phyloP scores from a whole-genome alignment of 2,329 filamentous ascomycete genomes.

The Aureobasidium sp. region DNA sequence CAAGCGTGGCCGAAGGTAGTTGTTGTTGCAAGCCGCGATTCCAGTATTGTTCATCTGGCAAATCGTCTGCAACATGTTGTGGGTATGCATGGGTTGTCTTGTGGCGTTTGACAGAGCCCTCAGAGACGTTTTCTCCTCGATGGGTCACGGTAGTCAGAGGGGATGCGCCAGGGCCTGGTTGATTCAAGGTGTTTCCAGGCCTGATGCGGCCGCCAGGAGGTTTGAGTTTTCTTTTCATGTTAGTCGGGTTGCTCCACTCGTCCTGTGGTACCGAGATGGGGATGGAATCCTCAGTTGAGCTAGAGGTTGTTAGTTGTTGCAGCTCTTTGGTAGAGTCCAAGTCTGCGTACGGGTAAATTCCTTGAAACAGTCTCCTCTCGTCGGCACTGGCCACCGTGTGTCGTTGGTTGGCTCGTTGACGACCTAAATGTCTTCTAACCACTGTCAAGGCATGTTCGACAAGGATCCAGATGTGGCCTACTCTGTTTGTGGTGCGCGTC shows the following conservation, averaged over 20 bases:
- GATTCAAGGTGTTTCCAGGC: neutral
- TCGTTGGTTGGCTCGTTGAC: neutral
- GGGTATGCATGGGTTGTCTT: neutral
- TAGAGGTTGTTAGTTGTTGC: neutral
- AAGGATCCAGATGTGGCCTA: neutral
- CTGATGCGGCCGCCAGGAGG: neutral
- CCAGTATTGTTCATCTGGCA: neutral
- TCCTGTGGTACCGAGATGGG: neutral
- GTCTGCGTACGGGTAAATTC: neutral
- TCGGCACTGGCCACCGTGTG: neutral
- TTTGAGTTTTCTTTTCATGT: neutral
- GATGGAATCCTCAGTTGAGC: neutral
- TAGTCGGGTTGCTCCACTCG: neutral
- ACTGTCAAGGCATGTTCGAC: neutral
- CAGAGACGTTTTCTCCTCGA: neutral
- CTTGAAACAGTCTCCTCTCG: neutral
- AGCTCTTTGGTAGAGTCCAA: no score
- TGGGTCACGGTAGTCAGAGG: neutral
- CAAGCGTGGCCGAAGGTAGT: neutral
- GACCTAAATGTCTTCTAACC: no score
- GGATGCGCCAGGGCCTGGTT: neutral
- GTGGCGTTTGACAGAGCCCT: neutral
- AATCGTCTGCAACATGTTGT: neutral
- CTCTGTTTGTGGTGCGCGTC: neutral
- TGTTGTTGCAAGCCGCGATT: neutral